Evolutionary conservation across 2,329 filamentous ascomycete species (phyloP), one percentile per base, ranked within the genome.

Genomic region (Colletotrichum navitas): DNA sequence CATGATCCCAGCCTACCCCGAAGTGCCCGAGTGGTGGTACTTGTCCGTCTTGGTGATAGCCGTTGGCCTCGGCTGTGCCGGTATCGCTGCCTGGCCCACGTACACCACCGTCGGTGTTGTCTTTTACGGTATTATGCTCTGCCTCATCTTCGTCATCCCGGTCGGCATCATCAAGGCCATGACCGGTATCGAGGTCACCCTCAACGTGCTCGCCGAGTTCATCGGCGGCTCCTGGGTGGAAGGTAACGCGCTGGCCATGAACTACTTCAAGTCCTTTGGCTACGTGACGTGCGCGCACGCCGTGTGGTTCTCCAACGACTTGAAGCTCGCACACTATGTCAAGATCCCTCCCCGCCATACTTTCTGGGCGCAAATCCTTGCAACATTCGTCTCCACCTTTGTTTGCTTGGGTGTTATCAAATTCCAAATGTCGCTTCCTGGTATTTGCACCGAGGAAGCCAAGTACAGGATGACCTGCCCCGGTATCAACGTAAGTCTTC

Each of bases 331-430:
- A 7, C 85, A 86, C 74, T 90, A 90, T 78, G 84, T 88, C 81
- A 90, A 90, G 80, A 89, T 91, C 24, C 88, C 89, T 4, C 89
- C 89, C 0, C 85, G 86, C n/a, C 84, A 89, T 49, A 87, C 88
- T 3, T 91, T 91, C 75, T 79, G 82, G 36, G 88, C 88, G 0
- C 89, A 91, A 78, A 87, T 90, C 76, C 80, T 87, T 12, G 87
- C 88, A 43, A 84, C 87, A 2, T 80, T 90, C 29, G 78, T 88
- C 26, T 86, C 85, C 59, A 87, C 85, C 1, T 80, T 88, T 59
- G 83, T 88, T 55, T 86, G 84, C 71, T 83, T 85, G 5, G 85
- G 83, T n/a, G 83, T 88, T 0, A 77, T 85, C 62, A 83, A 85
- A 72, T 85, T 85, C 76, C 85, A 87, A 77, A 66, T 72, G 62